Percentiles rank a stretch among this genome's conserved stretches.
phyloP scores from a whole-genome alignment of 345 rosid genomes.

The Gossypioides kirkii region DNA sequence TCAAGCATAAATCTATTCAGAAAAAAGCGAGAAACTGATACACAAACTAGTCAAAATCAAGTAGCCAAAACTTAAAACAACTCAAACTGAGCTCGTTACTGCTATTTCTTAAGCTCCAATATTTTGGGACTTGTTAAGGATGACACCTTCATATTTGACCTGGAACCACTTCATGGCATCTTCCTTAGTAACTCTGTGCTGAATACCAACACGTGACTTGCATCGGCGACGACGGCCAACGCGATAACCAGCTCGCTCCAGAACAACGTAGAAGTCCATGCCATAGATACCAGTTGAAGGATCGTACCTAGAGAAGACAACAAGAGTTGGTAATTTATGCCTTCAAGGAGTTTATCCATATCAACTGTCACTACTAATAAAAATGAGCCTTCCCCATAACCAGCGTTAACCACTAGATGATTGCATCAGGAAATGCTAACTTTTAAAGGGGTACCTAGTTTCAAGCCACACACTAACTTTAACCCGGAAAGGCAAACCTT shows the following conservation, averaged over 20 bases:
- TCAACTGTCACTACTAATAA: background rate
- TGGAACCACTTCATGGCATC: conserved; percentile 97
- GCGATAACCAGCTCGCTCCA: conserved; percentile 78
- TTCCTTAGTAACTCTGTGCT: conserved; percentile 83
- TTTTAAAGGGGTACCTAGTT: background rate
- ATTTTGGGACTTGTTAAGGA: conserved; percentile 72
- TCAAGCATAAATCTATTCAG: background rate
- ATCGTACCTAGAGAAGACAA: conserved; percentile 39
- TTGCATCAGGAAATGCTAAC: background rate
- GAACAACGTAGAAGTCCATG: conserved; percentile 69
- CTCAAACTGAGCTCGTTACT: background rate
- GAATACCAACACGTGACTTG: conserved; percentile 81
- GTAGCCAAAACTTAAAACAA: background rate
- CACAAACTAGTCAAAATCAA: background rate
- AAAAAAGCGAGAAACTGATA: background rate
- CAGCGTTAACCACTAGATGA: background rate
- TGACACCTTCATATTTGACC: conserved; percentile 85
- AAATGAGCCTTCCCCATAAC: background rate
- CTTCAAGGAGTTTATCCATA: background rate
- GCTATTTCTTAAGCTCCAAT: conserved; percentile 20
- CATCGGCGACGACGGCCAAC: conserved; percentile 82
- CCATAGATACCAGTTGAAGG: conserved; percentile 76
- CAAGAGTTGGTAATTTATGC: background rate
- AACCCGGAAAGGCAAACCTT: no score
- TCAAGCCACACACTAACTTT: background rate